Percentiles rank a stretch among this genome's conserved stretches.
Conservation (phyloP, 2,329 filamentous ascomycete genomes). For the Aspergillus transmontanensis region DNA sequence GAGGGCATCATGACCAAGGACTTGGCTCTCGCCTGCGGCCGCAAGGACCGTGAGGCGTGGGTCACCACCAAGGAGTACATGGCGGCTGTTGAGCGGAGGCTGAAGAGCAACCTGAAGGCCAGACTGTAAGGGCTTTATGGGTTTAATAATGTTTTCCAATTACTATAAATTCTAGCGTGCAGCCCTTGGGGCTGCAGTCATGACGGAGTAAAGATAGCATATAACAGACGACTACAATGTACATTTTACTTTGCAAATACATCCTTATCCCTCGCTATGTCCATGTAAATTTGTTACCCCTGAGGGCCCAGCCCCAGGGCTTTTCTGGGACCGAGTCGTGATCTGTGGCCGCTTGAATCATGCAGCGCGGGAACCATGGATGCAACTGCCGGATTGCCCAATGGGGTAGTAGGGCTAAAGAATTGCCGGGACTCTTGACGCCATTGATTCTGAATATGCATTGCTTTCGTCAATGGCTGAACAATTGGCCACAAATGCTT, state of each 20-base stretch:
- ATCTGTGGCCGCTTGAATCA: background rate
- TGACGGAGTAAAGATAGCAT: slow-evolving; percentile 12
- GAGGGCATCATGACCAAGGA: slow-evolving; percentile 99
- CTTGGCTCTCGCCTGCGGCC: slow-evolving; percentile 89
- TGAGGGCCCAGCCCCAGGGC: background rate
- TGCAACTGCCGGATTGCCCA: background rate
- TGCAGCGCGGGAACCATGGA: background rate
- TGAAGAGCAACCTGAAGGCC: slow-evolving; percentile 70
- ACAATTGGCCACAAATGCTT: background rate
- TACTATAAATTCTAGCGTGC: slow-evolving; percentile 20
- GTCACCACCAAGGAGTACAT: slow-evolving; percentile 93
- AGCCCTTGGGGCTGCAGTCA: slow-evolving; percentile 12
- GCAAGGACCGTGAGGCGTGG: slow-evolving; percentile 79
- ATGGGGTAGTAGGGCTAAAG: background rate
- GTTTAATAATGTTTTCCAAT: slow-evolving; percentile 13
- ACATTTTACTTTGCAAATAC: slow-evolving; percentile 9
- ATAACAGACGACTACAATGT: slow-evolving; percentile 14
- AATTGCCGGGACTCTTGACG: slow-evolving; percentile 16
- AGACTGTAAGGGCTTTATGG: slow-evolving; percentile 32
- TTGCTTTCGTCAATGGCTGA: background rate
- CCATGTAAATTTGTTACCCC: background rate
- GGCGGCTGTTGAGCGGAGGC: slow-evolving; percentile 83
- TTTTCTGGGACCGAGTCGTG: background rate
- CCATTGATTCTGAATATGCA: slow-evolving; percentile 12
- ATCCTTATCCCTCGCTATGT: background rate